Base-by-base conservation (phyloP, 202 grass and related monocot species). In the Setaria italica region DNA sequence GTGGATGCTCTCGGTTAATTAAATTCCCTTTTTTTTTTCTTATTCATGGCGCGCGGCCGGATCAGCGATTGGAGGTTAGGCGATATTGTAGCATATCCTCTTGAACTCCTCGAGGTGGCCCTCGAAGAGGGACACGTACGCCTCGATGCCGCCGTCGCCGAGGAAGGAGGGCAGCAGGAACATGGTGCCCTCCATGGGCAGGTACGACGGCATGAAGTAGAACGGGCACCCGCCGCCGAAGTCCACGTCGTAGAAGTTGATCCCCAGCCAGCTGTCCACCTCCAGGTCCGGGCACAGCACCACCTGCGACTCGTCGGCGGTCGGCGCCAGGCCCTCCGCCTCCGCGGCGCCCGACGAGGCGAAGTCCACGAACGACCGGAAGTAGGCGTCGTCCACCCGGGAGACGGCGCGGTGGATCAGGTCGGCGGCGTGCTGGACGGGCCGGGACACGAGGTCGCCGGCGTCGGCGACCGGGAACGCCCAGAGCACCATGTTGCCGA, bases 401-500 rank as follows among this genome's bases (percentile, higher is more conserved):
- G 25, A 41, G n/a, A 97, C 75, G 74, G 76, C 88, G 25, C 59
- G 57, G 56, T 56, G 84, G 82, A 97, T 84, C 45, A 94, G 67
- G 9, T 79, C 86, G 0, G 87, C 90, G 0, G 90, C 88, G 85
- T 84, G 75, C 9, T 47, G 77, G 14, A 92, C 55, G 0, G 84
- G 86, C 4, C 41, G 68, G 9, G 79, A n/a, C 19, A 75, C 67
- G 1, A 94, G 94, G 11, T 97, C 94, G 2, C 81, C 88, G 3
- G 77, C 90, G 56, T 86, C 84, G 0, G 45, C 6, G 29, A 30
- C 35, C 13, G 90, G 90, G 62, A 90, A 92, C 11, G 94, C 94
- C 94, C 94, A 97, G 7, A 97, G 86, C 0, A 97, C 90, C 62
- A 94, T 43, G 80, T 97, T 97, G 80, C 94, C 92, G 25, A 91